Percentiles rank a stretch among this genome's conserved stretches.
Conservation (phyloP, 306 rosid species). For the Ammopiptanthus mongolicus region DNA sequence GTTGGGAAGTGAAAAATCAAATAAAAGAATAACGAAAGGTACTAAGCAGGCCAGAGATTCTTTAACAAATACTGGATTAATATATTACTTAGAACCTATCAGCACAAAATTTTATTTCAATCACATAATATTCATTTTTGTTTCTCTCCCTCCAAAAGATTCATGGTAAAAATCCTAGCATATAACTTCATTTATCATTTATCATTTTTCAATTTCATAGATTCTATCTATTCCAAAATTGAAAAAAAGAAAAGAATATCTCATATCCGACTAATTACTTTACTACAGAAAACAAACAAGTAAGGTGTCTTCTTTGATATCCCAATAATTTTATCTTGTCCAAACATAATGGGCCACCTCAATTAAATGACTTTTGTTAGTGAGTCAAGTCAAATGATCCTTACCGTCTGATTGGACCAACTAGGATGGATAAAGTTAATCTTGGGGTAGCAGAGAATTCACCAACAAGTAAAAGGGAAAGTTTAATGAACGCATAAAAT, state of each 20-base stretch:
- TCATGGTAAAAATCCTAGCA: not conserved
- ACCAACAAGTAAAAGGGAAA: constrained; percentile 14
- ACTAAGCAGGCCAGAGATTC: not conserved
- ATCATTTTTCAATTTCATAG: no score
- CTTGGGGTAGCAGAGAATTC: no score
- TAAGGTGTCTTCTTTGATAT: no score
- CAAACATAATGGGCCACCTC: no score
- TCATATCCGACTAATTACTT: not conserved
- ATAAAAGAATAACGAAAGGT: not conserved
- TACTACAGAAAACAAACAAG: not conserved
- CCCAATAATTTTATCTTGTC: no score
- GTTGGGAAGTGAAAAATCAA: not conserved
- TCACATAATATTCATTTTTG: not conserved
- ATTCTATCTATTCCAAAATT: not conserved
- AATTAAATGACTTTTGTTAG: no score
- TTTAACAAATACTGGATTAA: not conserved
- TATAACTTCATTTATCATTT: no score
- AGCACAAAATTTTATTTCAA: not conserved
- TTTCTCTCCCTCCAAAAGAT: not conserved
- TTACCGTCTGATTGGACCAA: no score
- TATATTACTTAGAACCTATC: not conserved
- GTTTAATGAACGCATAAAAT: not conserved
- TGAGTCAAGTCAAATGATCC: no score
- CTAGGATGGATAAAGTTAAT: no score
- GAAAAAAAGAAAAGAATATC: no score